Percentiles rank a stretch among this genome's conserved stretches.
Conservation (phyloP, 306 rosid species). For the Crotalaria pallida region DNA sequence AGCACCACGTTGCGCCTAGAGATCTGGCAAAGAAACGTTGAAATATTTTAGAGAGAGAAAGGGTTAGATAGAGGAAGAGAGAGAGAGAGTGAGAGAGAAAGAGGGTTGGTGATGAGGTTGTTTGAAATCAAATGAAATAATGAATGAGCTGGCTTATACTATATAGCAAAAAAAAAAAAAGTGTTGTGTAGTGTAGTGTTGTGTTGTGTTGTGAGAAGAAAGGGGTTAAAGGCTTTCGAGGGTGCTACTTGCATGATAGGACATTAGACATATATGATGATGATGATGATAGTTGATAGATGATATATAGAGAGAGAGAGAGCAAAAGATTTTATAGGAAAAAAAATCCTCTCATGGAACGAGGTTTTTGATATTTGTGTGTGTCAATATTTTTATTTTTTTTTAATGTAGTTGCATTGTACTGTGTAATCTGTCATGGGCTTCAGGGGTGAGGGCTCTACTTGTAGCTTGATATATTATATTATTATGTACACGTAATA, state of each 20-base stretch:
- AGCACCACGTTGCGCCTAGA: slow-evolving; percentile 55
- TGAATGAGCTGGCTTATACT: slow-evolving; percentile 66
- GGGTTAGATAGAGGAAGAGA: slow-evolving; percentile 22
- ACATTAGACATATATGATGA: no score
- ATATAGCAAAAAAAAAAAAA: slow-evolving; percentile 37
- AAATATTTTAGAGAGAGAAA: slow-evolving; percentile 29
- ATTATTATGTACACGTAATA: neutral
- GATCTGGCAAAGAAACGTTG: slow-evolving; percentile 67
- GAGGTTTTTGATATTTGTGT: slow-evolving; percentile 42
- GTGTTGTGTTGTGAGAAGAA: neutral
- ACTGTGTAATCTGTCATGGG: slow-evolving; percentile 1
- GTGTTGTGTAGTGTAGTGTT: slow-evolving; percentile 53
- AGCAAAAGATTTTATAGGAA: slow-evolving; percentile 26
- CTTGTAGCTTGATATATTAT: neutral
- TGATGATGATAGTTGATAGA: slow-evolving; percentile 1
- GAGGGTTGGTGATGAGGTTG: slow-evolving; percentile 55
- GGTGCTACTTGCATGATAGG: slow-evolving; percentile 73
- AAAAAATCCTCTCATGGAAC: slow-evolving; percentile 40
- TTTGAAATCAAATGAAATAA: slow-evolving; percentile 12
- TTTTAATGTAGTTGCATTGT: neutral
- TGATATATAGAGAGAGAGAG: neutral
- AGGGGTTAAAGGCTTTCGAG: slow-evolving; percentile 30
- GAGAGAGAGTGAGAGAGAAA: slow-evolving; percentile 27
- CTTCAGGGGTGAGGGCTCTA: neutral
- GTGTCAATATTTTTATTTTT: neutral